These are phyloP conservation scores for Leavenworthia alabamica DNA, from an alignment of 345 rosid genomes.

Conservation along the genomic window DNA sequence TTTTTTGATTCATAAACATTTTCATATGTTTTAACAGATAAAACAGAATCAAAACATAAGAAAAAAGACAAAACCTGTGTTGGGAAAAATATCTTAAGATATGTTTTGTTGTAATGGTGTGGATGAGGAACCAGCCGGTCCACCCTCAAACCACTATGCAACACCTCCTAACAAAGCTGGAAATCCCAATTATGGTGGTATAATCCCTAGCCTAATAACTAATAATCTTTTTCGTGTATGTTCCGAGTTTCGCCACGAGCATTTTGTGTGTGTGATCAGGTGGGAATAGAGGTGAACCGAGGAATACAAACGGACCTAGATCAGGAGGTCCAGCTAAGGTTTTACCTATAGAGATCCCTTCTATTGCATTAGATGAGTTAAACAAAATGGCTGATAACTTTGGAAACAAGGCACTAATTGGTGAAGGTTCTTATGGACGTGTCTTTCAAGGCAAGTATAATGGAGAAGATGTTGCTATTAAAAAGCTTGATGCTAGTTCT, in stretches of 20 bases:
- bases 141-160: constrained; percentile 56
- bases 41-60: constrained; percentile 9
- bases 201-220: neutral
- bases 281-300: constrained; percentile 68
- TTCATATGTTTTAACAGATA: constrained; percentile 14
- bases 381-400: constrained; percentile 59
- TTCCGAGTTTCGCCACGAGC: no score
- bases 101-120: constrained; percentile 91
- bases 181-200: constrained; percentile 43
- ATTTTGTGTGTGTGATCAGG: constrained; percentile 29
- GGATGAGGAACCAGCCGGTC: constrained; percentile 74
- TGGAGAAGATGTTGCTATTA: constrained; percentile 60
- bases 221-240: neutral
- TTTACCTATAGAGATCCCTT: constrained; percentile 72
- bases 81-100: constrained; percentile 21
- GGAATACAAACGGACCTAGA: constrained; percentile 41
- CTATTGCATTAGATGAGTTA: constrained; percentile 57
- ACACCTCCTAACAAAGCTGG: constrained; percentile 72
- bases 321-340: constrained; percentile 69
- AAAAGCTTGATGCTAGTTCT: constrained; percentile 76
- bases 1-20: no score
- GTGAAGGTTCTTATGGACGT: constrained; percentile 98
- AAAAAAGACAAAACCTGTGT: constrained; percentile 14
- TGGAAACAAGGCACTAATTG: constrained; percentile 75
- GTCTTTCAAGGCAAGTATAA: constrained; percentile 64